These are phyloP conservation scores for Amphichorda felina DNA, from an alignment of 2,329 filamentous ascomycete genomes.

Conservation along the genomic window DNA sequence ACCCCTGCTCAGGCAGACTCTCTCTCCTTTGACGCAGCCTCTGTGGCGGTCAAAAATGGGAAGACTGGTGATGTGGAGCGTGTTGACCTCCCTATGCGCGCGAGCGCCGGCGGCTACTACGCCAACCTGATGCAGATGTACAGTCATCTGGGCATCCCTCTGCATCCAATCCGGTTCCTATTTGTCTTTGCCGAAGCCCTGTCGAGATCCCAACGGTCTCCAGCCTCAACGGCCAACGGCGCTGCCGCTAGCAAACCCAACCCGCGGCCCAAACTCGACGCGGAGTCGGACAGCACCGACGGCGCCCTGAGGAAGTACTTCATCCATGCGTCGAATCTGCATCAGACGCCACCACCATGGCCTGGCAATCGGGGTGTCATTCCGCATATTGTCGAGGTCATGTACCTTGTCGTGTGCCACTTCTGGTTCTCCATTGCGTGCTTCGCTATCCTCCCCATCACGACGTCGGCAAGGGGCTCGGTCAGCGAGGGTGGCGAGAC, in stretches of 20 bases:
- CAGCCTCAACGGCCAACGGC: neutral
- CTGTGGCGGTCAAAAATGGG: constrained; percentile 20
- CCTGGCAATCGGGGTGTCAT: constrained; percentile 22
- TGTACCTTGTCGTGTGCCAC: constrained; percentile 34
- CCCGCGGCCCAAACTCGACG: neutral
- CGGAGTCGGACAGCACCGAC: constrained; percentile 6
- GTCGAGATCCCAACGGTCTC: neutral
- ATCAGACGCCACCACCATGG: constrained; percentile 30
- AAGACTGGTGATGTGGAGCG: constrained; percentile 17
- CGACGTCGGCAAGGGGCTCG: neutral
- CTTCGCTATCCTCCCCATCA: constrained; percentile 28
- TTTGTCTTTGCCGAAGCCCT: constrained; percentile 33
- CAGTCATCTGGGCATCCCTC: constrained; percentile 35
- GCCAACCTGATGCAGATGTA: constrained; percentile 44
- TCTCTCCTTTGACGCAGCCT: constrained; percentile 25
- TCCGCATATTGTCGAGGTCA: constrained; percentile 27
- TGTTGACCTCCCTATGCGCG: constrained; percentile 26
- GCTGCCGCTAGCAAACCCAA: neutral
- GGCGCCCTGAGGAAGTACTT: constrained; percentile 25
- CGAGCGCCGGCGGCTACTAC: constrained; percentile 34
- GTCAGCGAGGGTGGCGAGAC: constrained; percentile 22
- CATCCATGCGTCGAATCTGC: constrained; percentile 40
- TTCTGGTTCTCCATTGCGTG: constrained; percentile 41
- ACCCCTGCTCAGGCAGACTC: constrained; percentile 13
- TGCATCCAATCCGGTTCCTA: constrained; percentile 37